These are phyloP conservation scores for Didymella keratinophila DNA, from an alignment of 2,329 filamentous ascomycete species.

Conservation along the genomic window DNA sequence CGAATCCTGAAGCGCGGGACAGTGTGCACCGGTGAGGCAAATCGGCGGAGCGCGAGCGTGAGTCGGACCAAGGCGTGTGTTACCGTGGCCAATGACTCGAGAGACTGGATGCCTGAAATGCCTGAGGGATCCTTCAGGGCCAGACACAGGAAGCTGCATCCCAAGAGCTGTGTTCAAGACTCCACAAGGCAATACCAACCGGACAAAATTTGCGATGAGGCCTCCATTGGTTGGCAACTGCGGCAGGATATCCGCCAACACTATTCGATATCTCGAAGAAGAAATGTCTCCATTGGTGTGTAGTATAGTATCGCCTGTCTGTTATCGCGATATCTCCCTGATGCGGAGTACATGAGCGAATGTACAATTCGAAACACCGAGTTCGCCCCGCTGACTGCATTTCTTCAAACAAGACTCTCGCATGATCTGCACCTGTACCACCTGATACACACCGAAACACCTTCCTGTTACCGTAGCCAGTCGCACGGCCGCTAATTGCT, in stretches of 20 bases:
- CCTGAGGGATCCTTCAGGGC: conserved; percentile 5
- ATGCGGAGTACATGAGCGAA: not conserved
- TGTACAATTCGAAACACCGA: not conserved
- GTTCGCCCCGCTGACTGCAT: conserved; percentile 22
- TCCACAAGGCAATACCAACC: conserved; percentile 2
- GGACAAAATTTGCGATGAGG: not conserved
- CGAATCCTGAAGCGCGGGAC: too few relatives aligned
- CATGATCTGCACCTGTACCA: conserved; percentile 25
- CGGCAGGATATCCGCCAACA: conserved; percentile 6
- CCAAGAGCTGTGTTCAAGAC: not conserved
- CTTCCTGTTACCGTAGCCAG: conserved; percentile 18
- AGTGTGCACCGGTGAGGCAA: not conserved
- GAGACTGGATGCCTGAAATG: conserved; percentile 5
- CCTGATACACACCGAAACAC: conserved; percentile 26
- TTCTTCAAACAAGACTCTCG: conserved; percentile 19
- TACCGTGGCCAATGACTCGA: conserved; percentile 9
- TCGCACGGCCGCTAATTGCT: conserved; percentile 42
- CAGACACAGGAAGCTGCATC: conserved; percentile 6
- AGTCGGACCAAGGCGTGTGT: not conserved
- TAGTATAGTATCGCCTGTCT: not conserved
- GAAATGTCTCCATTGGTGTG: not conserved
- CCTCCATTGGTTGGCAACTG: not conserved
- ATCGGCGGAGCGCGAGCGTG: not conserved
- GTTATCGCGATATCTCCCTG: conserved; percentile 4
- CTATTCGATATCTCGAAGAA: not conserved